Evolutionary conservation across 2,329 filamentous ascomycete genomes (phyloP).

Genomic region (Orbilia javanica): DNA sequence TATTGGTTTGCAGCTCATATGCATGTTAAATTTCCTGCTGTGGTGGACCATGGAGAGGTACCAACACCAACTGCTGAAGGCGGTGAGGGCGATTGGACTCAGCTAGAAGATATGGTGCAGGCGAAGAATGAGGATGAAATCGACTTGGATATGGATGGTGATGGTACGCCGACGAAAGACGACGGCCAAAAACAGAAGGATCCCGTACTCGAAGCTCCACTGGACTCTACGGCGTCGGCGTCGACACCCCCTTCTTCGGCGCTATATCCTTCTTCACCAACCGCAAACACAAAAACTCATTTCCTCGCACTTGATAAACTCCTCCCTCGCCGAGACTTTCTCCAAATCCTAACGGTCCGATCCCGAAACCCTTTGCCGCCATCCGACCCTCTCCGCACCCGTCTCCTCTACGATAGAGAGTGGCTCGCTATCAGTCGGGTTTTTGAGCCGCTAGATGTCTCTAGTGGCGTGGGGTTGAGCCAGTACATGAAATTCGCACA

Average conservation of each 20-base stretch:
- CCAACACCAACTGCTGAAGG: conserved; percentile 59
- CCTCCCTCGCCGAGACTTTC: conserved; percentile 80
- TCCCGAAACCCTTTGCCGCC: conserved; percentile 65
- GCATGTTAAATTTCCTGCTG: conserved; percentile 86
- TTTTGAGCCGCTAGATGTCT: conserved; percentile 69
- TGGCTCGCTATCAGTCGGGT: conserved; percentile 94
- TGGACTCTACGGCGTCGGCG: conserved; percentile 69
- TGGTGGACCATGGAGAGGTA: conserved; percentile 69
- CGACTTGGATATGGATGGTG: conserved; percentile 75
- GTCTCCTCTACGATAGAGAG: conserved; percentile 86
- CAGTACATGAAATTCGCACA: conserved; percentile 69
- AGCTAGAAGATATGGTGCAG: conserved; percentile 47
- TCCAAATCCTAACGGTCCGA: conserved; percentile 79
- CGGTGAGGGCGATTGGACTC: conserved; percentile 51
- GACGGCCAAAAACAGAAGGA: conserved; percentile 49
- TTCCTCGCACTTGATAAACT: conserved; percentile 96
- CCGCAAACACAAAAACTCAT: conserved; percentile 77
- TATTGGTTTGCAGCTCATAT: conserved; percentile 96
- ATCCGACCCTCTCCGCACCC: conserved; percentile 67
- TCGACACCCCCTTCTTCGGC: conserved; percentile 73
- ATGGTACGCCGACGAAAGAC: conserved; percentile 65
- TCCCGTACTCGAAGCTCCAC: conserved; percentile 10
- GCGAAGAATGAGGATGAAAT: conserved; percentile 77
- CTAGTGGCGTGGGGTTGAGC: conserved; percentile 74
- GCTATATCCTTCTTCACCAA: conserved; percentile 59